Conservation (phyloP, 2,329 filamentous ascomycete species). For the Colletotrichum trifolii region DNA sequence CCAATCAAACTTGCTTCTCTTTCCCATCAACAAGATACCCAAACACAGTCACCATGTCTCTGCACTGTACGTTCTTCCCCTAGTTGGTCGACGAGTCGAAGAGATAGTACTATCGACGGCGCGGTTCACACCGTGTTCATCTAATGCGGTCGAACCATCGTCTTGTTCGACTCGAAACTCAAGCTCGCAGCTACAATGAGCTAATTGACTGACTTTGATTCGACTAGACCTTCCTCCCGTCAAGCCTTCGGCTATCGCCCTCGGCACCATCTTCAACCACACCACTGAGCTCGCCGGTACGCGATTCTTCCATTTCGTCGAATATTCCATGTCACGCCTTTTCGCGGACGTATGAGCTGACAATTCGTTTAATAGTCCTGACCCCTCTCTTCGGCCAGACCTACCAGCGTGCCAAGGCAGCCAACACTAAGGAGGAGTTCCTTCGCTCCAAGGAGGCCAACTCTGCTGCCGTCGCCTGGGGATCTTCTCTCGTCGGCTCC, state of each 20-base stretch:
- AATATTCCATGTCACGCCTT: neutral
- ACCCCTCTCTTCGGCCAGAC: conserved; percentile 92
- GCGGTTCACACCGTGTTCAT: neutral
- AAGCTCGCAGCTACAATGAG: neutral
- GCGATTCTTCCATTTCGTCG: conserved; percentile 29
- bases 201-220: neutral
- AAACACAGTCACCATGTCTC: conserved; percentile 61
- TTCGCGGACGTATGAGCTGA: conserved; percentile 12
- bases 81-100: neutral
- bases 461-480: conserved; percentile 88
- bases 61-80: conserved; percentile 62
- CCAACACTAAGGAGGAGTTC: conserved; percentile 98
- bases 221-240: conserved; percentile 74
- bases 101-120: neutral
- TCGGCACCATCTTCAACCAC: conserved; percentile 97
- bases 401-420: conserved; percentile 89
- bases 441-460: conserved; percentile 91
- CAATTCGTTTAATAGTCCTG: conserved; percentile 64
- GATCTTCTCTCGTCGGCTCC: conserved; percentile 88
- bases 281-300: conserved; percentile 79
- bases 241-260: conserved; percentile 97
- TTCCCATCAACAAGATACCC: conserved; percentile 29
- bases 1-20: conserved; percentile 30
- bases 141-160: neutral
- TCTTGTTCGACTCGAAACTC: neutral